phyloP scores from a whole-genome alignment of 345 rosid species.

The Firmiana major region DNA sequence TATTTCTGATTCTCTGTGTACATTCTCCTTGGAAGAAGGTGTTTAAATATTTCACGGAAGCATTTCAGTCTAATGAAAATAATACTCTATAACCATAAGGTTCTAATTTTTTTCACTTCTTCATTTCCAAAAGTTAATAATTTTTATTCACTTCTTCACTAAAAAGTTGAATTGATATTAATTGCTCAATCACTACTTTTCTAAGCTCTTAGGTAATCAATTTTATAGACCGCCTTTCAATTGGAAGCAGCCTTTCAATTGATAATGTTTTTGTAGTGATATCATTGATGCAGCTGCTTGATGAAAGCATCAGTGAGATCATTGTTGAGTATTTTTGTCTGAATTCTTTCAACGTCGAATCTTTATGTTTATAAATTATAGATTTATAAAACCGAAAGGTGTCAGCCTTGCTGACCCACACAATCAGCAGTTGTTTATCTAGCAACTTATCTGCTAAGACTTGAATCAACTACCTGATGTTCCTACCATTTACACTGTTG shows the following conservation, averaged over 20 bases:
- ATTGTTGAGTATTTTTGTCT: neutral
- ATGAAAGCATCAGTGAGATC: neutral
- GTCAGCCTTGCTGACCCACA: neutral
- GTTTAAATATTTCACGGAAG: neutral
- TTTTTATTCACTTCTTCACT: neutral
- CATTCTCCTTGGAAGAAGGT: neutral
- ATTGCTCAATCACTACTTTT: neutral
- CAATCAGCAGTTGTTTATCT: neutral
- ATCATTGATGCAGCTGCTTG: neutral
- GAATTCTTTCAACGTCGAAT: neutral
- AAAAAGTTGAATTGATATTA: neutral
- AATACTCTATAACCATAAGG: neutral
- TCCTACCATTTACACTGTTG: neutral
- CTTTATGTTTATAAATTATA: neutral
- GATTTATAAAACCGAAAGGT: neutral
- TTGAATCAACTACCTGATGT: neutral
- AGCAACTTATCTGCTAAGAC: neutral
- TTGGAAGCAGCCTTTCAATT: neutral
- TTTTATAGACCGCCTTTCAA: neutral
- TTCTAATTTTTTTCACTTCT: neutral
- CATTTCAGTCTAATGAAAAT: neutral
- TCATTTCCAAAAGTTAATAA: neutral
- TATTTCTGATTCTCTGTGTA: neutral
- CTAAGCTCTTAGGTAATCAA: neutral
- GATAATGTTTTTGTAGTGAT: neutral